Base-by-base conservation (phyloP, 2,329 filamentous ascomycete species). In the Tympanopsis confertula region DNA sequence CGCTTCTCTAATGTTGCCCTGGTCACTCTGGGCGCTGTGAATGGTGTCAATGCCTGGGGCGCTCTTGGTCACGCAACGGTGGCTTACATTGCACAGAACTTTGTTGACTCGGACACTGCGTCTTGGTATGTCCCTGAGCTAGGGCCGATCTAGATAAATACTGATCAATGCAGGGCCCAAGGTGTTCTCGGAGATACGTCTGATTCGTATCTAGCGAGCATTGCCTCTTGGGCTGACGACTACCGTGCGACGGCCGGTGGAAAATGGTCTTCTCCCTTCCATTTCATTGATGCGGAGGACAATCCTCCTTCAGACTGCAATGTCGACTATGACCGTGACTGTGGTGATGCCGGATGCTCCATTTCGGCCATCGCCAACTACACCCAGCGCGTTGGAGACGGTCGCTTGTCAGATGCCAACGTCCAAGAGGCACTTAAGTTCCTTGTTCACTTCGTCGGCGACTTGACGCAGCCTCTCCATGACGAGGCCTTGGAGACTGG, bases 381-480 rank as follows among this genome's bases (percentile, higher is more conserved):
- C 38, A 56, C 47, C 38, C 35, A 42, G 28, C 42, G 44, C 5
- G 39, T 47, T 12, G 38, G 36, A n/a, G 42, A 45, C 33, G 40
- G 41, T n/a, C 40, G 43, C 12, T 36, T 47, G 13, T 38, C 38
- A 3, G 28, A 28, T n/a, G 45, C 42, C 3, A 42, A 45, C 32
- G 37, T 39, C 4, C 37, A 37, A 4, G 35, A 44, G 35, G 42
- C 42, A 3, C 37, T 44, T 20, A 41, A 41, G 39, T 41, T 44
- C 33, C 39, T 40, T 19, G 48, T 53, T 35, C 53, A 68, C 52
- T 65, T 68, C 48, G 35, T 66, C 39, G 61, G 59, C 38, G 65
- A 66, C 46, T 62, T 63, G 32, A 59, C 65, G 47, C 56, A 63
- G 42, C 58, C 59, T 2, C 50, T 62, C 2, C 59, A 63, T 42